Base-by-base conservation (phyloP, 805 yeast genomes). In the Candida boidinii region DNA sequence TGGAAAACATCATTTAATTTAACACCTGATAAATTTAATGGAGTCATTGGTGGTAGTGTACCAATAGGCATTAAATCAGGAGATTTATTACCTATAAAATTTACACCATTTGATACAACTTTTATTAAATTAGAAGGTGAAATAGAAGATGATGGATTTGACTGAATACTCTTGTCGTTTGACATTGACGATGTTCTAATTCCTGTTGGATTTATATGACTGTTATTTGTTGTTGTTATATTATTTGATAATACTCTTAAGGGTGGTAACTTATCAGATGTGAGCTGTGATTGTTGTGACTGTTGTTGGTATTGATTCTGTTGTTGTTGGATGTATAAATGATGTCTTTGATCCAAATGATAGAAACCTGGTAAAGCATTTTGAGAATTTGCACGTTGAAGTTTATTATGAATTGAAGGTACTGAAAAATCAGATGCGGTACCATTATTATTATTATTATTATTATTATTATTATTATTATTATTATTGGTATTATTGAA, bases 31-130 rank as follows among this genome's bases (percentile, higher is more conserved):
- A 56, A 38, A 22, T 41, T 44, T 15, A 58, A 36, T 8, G 64
- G 64, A 3, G 64, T 58, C 61, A 58, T 56, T 22, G 62, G 60
- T 0, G 62, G 61, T 23, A 54, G n/a, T 49, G 58, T 37, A 0
- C 60, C 53, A 14, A 55, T 54, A 2, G 64, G 64, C 15, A 45
- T 39, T 14, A 58, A 48, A 12, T 53, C 54, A 7, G 64, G 64
- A 5, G 64, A 58, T 26, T 43, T 45, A 31, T 48, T 54, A 26
- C 51, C 58, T 22, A 44, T 39, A 7, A 53, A 54, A 34, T 42
- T 45, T 8, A n/a, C n/a, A n/a, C n/a, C n/a, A n/a, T n/a, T n/a
- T n/a, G n/a, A 23, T 16, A 28, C 20, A 10, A 38, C 7, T 22
- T 31, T n/a, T 38, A 33, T 13, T 34, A 33, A 17, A 30, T 36